phyloP scores from a whole-genome alignment of 164 flowering plant genomes.

The Sedum album region DNA sequence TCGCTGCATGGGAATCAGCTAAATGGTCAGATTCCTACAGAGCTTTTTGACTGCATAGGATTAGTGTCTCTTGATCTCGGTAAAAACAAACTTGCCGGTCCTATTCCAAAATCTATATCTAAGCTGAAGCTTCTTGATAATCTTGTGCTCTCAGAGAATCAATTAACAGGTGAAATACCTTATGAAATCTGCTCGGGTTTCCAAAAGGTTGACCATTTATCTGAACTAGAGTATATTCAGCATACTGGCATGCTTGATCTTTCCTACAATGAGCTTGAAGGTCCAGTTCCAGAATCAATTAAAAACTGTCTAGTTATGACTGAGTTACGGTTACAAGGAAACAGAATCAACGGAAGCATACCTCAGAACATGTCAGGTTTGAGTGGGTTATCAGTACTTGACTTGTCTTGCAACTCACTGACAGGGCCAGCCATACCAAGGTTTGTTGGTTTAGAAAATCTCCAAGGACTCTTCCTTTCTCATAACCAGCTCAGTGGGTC shows the following conservation, averaged over 20 bases:
- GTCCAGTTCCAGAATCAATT: slow-evolving; percentile 45
- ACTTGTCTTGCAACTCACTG: slow-evolving; percentile 43
- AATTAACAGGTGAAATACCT: no score
- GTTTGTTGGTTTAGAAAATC: slow-evolving; percentile 21
- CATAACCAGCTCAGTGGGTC: slow-evolving; percentile 37
- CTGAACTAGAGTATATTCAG: slow-evolving; percentile 56
- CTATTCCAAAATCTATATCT: no score
- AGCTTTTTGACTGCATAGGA: no score
- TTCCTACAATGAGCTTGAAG: slow-evolving; percentile 41
- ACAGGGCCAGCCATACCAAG: slow-evolving; percentile 31
- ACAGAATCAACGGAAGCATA: slow-evolving; percentile 44
- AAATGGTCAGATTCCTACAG: no score
- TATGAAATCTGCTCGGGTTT: no score
- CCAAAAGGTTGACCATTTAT: no score
- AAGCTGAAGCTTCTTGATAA: no score
- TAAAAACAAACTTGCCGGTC: no score
- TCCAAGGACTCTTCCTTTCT: slow-evolving; percentile 52
- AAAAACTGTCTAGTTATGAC: slow-evolving; percentile 31
- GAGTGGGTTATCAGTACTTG: slow-evolving; percentile 34
- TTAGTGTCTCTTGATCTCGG: no score
- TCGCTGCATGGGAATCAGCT: no score
- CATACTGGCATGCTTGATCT: slow-evolving; percentile 65
- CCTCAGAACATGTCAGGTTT: slow-evolving; percentile 32
- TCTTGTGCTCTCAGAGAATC: no score
- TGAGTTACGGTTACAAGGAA: slow-evolving; percentile 37